Base-by-base conservation (phyloP, 1,284 basidiomycete genomes). In the Leccinum fuscescens region DNA sequence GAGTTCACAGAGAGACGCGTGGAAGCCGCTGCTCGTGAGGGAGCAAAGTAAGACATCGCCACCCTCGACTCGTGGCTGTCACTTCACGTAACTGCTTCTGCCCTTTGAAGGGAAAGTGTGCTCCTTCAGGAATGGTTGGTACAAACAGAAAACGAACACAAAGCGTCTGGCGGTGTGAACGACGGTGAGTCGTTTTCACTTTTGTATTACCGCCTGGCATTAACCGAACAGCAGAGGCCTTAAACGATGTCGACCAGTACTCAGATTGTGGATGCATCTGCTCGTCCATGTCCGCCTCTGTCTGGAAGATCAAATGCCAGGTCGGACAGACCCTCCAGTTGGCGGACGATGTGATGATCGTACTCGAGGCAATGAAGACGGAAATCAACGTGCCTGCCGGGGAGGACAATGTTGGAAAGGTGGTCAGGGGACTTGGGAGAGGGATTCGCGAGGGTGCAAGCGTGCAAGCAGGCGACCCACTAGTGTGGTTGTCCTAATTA, bases 331-430 rank as follows among this genome's bases (percentile, higher is more conserved):
- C 67, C 0, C 76, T 89, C 42, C 62, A 72, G 11, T 74, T 77
- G 1, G 74, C 75, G 0, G 81, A 82, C 9, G 78, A 86, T 35
- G 76, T 82, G 15, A 64, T 89, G 52, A 65, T 84, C 4, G 77
- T 89, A 22, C 76, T 90, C 15, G 86, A 89, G 69, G 87, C 88
- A 0, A 90, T 90, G 89, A 90, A 91, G 74, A 88, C 84, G 5
- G 88, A 89, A 68, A 80, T 86, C 48, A 76, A 77, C 14, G 65
- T 86, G 6, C 71, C 68, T 53, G 79, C 80, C 0, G 81, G 80
- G 1, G 77, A 79, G 22, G 77, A 76, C 24, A 78, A 79, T 57
- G 68, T 82, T 3, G 83, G 83, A 1, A 78, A 76, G 53, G 77
- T 62, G 22, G 74, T 85, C 0, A 69, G 68, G 51, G 75, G 74